A percentile compares a stretch with the other conserved stretches of the same genome.
Evolutionary conservation across 352 stramenopile genomes (phyloP).

Genomic region (Bremia lactucae): DNA sequence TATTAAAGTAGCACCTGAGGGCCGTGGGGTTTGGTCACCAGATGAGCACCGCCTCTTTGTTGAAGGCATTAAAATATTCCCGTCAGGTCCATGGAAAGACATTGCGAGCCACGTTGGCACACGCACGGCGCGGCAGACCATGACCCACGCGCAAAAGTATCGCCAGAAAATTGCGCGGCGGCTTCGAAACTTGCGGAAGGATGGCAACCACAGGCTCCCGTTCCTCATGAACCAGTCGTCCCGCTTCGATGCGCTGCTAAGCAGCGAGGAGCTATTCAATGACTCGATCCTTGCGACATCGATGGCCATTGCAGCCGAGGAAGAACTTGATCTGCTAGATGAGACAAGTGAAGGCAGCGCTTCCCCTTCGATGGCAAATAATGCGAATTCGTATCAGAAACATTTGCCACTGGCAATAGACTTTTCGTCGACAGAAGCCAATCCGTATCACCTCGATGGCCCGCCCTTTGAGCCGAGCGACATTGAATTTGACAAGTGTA

Average conservation of each 20-base stretch:
- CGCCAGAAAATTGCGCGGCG: conserved; percentile 70
- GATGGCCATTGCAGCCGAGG: conserved; percentile 59
- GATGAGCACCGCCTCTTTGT: conserved; percentile 72
- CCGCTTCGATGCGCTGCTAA: conserved; percentile 59
- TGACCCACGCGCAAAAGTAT: conserved; percentile 82
- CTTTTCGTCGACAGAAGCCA: conserved; percentile 33
- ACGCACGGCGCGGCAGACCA: conserved; percentile 63
- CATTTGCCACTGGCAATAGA: conserved; percentile 34
- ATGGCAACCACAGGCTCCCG: conserved; percentile 48
- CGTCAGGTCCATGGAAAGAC: conserved; percentile 65
- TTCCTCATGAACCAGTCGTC: conserved; percentile 61
- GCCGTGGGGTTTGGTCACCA: conserved; percentile 58
- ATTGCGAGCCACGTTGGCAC: conserved; percentile 63
- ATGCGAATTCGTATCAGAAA: conserved; percentile 34
- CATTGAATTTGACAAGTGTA: conserved; percentile 71
- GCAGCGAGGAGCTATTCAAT: conserved; percentile 69
- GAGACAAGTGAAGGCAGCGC: conserved; percentile 27
- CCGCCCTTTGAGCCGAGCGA: conserved; percentile 39
- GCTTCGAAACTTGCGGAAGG: conserved; percentile 61
- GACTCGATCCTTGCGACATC: conserved; percentile 69
- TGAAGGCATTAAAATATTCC: conserved; percentile 66
- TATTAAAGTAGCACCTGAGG: conserved; percentile 30
- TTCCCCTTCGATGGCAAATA: conserved; percentile 20
- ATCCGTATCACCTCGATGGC: conserved; percentile 37
- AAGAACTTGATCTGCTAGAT: conserved; percentile 56